Evolutionary conservation across 2,329 filamentous ascomycete genomes (phyloP), one percentile per base, ranked within the genome.

Genomic region (Monosporascus ibericus): DNA sequence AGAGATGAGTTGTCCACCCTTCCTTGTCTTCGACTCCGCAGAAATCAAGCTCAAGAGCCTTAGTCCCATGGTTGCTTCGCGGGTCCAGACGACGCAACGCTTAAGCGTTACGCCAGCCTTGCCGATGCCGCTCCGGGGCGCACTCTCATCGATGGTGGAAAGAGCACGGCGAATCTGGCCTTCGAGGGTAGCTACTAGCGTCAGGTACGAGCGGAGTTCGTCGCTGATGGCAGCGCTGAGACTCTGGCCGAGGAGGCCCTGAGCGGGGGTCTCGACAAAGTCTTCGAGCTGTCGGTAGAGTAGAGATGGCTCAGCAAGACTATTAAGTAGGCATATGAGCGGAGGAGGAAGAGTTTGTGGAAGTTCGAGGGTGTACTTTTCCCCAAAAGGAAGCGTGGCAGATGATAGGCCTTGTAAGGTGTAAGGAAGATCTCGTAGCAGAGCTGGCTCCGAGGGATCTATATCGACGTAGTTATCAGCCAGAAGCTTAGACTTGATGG

Each of bases 51-150:
- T 95, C 88, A 99, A 92, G 51, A 99, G 75, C 17, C 94, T 84
- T 60, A 99, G 72, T 1, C 92, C 94, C 86, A 97, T 95, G 1
- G 94, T 99, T 6, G 94, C 90, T 69, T 99, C 95, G 60, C 92
- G 84, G 8, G 92, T 97, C 95, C 95, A 99, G 24, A 99, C 88
- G 3, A 99, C 88, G 63, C 92, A 97, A 66, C 94, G 80, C 69
- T 97, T 97, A 48, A 99, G 75, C 0, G 94, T 99, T 15, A 99
- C 92, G 2, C 92, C 91, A 1, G 89, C 86, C 62, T 92, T 94
- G 6, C 90, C 87, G 50, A 95, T 84, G 2, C 87, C 86, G 44
- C 82, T 80, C 47, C 85, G 79, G 2, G 87, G 82, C 4, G 81
- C 81, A 2, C 76, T 74, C 49, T 87, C 83, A 57, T 89, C 84